Evolutionary conservation across 2,329 filamentous ascomycete genomes (phyloP).

Genomic region (Geosmithia putterillii): DNA sequence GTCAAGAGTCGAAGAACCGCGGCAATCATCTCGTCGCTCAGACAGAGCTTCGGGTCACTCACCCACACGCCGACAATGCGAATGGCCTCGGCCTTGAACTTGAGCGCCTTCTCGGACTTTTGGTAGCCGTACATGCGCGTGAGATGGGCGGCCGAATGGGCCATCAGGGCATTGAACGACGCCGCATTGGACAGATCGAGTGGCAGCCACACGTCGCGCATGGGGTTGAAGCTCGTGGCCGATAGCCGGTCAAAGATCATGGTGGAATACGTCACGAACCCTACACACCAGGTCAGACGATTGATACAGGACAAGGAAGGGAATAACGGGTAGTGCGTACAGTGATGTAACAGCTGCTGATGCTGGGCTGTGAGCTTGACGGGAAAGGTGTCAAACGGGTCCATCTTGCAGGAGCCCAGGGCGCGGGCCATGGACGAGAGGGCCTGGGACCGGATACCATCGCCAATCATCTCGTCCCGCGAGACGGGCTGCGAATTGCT

Average conservation of each 20-base stretch:
- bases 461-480: not conserved
- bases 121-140: conserved; percentile 16
- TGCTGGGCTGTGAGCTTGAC: conserved; percentile 18
- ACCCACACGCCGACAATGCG: conserved; percentile 20
- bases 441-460: conserved; percentile 8
- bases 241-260: conserved; percentile 17
- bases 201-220: conserved; percentile 25
- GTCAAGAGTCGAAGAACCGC: conserved; percentile 3
- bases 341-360: conserved; percentile 22
- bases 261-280: conserved; percentile 15
- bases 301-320: not conserved
- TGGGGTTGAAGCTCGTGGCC: conserved; percentile 19
- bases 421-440: conserved; percentile 15
- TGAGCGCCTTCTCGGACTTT: conserved; percentile 12
- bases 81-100: conserved; percentile 21
- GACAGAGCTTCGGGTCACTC: conserved; percentile 11
- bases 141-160: conserved; percentile 24
- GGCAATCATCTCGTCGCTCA: conserved; percentile 16
- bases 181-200: conserved; percentile 25
- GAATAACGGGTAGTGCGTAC: conserved; percentile 9
- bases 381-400: conserved; percentile 22
- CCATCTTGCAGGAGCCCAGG: conserved; percentile 12
- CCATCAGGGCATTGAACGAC: conserved; percentile 26
- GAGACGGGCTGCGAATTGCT: not conserved
- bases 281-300: conserved; percentile 3